Base-by-base conservation (phyloP, 2,329 filamentous ascomycete species). In the Leptographium wingfieldii region DNA sequence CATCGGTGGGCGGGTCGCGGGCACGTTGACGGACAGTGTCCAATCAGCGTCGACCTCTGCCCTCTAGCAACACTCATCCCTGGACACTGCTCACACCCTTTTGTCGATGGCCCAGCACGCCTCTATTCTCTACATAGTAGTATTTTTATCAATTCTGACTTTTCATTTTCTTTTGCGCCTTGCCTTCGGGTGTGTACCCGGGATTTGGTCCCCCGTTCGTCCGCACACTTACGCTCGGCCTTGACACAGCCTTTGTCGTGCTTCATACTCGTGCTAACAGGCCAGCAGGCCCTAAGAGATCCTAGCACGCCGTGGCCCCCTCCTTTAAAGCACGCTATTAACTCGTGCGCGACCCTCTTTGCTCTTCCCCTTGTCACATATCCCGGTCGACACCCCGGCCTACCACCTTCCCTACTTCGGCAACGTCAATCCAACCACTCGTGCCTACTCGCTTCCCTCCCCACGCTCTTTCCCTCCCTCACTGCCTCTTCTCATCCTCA, bases 401-500 rank as follows among this genome's bases (percentile, higher is more conserved):
- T 65, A 57, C 59, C 63, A 64, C 63, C 65, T 68, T 69, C 62
- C 69, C 67, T 65, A 64, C 65, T 65, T 68, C 63, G 67, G 67
- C 63, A 66, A 62, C 57, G 63, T 61, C 63, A 63, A 57, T 59
- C 46, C 59, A 61, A 62, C 57, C 38, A 40, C 38, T 40, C 38
- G 38, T 40, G 38, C 62, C 64, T 29, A 63, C 66, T 52, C 35
- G 57, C 33, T 31, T 46, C 25, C 29, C 49, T 40, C 38, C 48
- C 35, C 51, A 27, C 31, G 29, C 55, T 52, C 40, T 33, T 12
- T 22, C 52, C 35, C 27, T 43, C 48, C 16, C 35, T 49, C n/a
- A 38, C 16, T 14, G 55, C 40, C 40, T 53, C 38, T 40, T 58
- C 43, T 25, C 16, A 75, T 71, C 66, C 74, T 75, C 73, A 74